phyloP scores from a whole-genome alignment of 805 yeast species.

The Lipomyces starkeyi region DNA sequence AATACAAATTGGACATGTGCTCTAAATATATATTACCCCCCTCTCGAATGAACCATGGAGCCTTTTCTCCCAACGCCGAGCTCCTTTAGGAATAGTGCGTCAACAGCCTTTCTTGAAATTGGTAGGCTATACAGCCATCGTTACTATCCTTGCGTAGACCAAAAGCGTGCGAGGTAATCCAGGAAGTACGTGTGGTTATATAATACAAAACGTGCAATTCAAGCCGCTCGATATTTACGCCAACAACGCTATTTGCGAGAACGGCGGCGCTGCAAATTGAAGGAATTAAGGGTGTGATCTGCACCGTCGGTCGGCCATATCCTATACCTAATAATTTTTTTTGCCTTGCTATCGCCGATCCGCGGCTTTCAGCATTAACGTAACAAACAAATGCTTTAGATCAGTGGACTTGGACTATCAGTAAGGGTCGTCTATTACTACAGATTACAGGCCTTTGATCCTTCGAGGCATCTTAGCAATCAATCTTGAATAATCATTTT shows the following conservation, averaged over 20 bases:
- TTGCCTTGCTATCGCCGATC: neutral
- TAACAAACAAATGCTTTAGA: neutral
- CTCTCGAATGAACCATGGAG: neutral
- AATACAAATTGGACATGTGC: too few species aligned
- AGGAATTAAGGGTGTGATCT: too few species aligned
- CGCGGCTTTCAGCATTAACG: neutral
- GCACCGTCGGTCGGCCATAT: neutral
- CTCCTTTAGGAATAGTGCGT: neutral
- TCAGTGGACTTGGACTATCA: neutral
- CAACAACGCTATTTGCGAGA: too few species aligned
- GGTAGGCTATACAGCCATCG: neutral
- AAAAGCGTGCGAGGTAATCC: neutral
- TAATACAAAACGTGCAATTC: neutral
- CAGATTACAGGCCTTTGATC: neutral
- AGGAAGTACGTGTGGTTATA: neutral
- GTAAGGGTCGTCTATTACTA: neutral
- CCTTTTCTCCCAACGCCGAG: neutral
- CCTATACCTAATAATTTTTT: neutral
- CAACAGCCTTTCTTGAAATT: too few species aligned
- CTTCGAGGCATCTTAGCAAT: neutral
- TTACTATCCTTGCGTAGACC: too few species aligned
- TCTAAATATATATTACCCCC: too few species aligned
- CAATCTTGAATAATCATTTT: neutral
- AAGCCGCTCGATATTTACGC: neutral
- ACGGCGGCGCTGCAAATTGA: too few species aligned